phyloP scores from a whole-genome alignment of 2,329 filamentous ascomycete genomes.

The Trichoderma sp. region DNA sequence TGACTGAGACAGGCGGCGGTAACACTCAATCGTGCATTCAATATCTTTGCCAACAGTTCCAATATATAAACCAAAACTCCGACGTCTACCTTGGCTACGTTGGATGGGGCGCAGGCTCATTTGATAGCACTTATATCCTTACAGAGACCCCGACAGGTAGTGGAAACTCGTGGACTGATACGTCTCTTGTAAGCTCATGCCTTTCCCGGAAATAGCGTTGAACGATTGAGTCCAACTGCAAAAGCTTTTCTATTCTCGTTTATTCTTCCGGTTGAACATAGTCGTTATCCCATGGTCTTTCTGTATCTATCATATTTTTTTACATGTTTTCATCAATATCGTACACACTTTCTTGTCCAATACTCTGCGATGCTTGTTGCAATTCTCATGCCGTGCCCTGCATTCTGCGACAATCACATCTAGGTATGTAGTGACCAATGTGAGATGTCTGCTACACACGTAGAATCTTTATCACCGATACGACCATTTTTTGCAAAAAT shows the following conservation, averaged over 20 bases:
- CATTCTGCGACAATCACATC: background rate
- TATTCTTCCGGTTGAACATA: background rate
- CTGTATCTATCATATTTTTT: background rate
- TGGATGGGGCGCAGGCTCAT: slow-evolving; percentile 3
- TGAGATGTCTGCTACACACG: background rate
- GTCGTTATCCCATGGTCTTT: background rate
- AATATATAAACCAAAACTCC: slow-evolving; percentile 5
- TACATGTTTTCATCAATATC: background rate
- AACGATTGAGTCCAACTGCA: background rate
- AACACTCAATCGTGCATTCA: slow-evolving; percentile 4
- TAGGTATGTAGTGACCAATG: background rate
- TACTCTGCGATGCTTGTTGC: background rate
- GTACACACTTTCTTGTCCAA: too few species aligned
- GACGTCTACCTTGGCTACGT: slow-evolving; percentile 10
- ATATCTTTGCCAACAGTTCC: background rate
- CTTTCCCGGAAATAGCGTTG: background rate
- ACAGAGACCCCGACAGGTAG: background rate
- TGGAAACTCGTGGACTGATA: slow-evolving; percentile 3
- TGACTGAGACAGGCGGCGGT: slow-evolving; percentile 12
- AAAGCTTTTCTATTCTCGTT: background rate
- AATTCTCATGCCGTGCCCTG: background rate
- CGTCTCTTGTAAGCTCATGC: background rate
- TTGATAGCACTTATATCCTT: background rate
- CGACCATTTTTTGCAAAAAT: background rate
- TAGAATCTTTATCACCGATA: background rate